Conservation (phyloP, 352 stramenopile species). For the Phytophthora megakarya region DNA sequence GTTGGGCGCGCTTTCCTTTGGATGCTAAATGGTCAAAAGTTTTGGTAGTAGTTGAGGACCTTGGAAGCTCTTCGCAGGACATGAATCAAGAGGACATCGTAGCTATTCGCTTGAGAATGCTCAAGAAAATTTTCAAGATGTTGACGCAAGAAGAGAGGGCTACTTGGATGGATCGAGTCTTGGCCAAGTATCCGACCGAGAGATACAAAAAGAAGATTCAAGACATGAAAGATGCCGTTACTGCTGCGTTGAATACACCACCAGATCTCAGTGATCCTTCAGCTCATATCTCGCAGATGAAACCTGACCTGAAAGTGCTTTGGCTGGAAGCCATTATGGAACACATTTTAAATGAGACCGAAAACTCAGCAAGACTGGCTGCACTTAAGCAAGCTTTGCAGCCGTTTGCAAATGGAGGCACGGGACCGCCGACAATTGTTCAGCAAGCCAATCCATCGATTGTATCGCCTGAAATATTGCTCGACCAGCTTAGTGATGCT, state of each 20-base stretch:
- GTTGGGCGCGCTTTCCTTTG: slow-evolving; percentile 43
- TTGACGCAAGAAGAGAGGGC: slow-evolving; percentile 53
- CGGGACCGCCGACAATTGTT: slow-evolving; percentile 1
- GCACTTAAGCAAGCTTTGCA: slow-evolving; percentile 55
- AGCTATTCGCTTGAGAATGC: slow-evolving; percentile 44
- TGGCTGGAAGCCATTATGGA: slow-evolving; percentile 65
- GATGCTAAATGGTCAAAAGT: slow-evolving; percentile 53
- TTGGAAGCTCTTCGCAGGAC: slow-evolving; percentile 26
- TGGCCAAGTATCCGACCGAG: slow-evolving; percentile 49
- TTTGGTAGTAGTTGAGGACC: slow-evolving; percentile 45
- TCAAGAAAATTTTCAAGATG: slow-evolving; percentile 67
- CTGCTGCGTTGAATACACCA: slow-evolving; percentile 14
- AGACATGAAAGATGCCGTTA: slow-evolving; percentile 21
- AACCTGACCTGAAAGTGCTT: slow-evolving; percentile 59
- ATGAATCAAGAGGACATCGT: slow-evolving; percentile 33
- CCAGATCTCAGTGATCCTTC: slow-evolving; percentile 41
- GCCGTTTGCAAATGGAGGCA: slow-evolving; percentile 54
- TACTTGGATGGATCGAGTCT: slow-evolving; percentile 58
- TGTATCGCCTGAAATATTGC: slow-evolving; percentile 33
- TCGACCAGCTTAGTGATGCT: slow-evolving; percentile 32
- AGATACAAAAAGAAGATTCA: slow-evolving; percentile 42
- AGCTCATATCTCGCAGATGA: slow-evolving; percentile 40
- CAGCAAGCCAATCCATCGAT: slow-evolving; percentile 15
- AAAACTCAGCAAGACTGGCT: slow-evolving; percentile 46
- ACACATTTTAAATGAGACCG: slow-evolving; percentile 43